A percentile compares a stretch with the other conserved stretches of the same genome.
Conservation (phyloP, 1,139 yeast species). For the Nakaseomyces kungkrabaensis region DNA sequence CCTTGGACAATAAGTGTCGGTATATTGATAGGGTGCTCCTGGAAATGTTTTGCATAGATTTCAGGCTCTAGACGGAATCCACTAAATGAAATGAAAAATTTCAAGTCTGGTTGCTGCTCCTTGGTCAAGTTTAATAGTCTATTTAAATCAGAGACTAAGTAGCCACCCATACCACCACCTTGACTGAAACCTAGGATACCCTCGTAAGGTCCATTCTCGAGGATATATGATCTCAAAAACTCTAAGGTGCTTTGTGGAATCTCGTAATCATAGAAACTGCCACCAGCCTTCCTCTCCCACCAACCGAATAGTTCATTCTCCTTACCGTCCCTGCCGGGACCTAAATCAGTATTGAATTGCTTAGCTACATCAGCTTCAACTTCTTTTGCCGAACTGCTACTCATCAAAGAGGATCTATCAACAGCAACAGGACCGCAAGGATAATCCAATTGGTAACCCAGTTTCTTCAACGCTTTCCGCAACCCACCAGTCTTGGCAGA, state of each 20-base stretch:
- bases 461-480: conserved; percentile 53
- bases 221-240: conserved; percentile 20
- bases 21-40: conserved; percentile 32
- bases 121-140: conserved; percentile 24
- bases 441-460: conserved; percentile 60
- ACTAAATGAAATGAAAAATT: conserved; percentile 65
- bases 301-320: conserved; percentile 24
- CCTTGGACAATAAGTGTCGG: conserved; percentile 74
- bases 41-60: conserved; percentile 39
- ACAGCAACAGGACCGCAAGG: conserved; percentile 52
- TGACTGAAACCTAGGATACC: conserved; percentile 91
- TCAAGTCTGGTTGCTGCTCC: conserved; percentile 37
- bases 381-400: conserved; percentile 5
- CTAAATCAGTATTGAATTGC: conserved; percentile 10
- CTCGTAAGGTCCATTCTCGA: conserved; percentile 65
- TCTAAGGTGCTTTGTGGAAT: conserved; percentile 16
- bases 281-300: conserved; percentile 19
- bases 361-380: conserved; percentile 7
- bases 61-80: conserved; percentile 61
- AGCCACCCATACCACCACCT: conserved; percentile 76
- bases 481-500: conserved; percentile 71
- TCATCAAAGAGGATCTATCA: conserved; percentile 8
- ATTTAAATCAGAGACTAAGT: conserved; percentile 36
- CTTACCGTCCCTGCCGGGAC: conserved; percentile 1
- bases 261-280: conserved; percentile 11